phyloP scores from a whole-genome alignment of 208 protist species.

The Leishmania major region DNA sequence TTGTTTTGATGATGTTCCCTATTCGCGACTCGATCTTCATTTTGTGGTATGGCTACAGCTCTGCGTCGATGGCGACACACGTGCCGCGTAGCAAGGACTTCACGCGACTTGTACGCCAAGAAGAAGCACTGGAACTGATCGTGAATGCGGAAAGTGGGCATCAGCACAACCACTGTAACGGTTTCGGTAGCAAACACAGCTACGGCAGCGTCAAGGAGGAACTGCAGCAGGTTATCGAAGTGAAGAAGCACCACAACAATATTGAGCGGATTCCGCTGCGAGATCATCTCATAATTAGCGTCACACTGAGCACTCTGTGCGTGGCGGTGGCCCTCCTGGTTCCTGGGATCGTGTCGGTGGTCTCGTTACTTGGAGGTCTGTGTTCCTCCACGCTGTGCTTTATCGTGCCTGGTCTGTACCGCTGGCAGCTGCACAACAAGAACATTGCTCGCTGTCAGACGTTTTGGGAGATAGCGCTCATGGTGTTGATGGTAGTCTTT shows the following conservation, averaged over 20 bases:
- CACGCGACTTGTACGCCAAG: conserved; percentile 32
- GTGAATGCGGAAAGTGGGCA: conserved; percentile 1
- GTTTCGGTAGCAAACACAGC: neutral
- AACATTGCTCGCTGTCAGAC: conserved; percentile 29
- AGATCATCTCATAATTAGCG: conserved; percentile 69
- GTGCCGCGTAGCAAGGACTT: conserved; percentile 57
- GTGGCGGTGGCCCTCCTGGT: conserved; percentile 54
- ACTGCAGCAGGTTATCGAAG: conserved; percentile 28
- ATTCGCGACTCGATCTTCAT: conserved; percentile 83
- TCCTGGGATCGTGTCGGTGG: conserved; percentile 61
- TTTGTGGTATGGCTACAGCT: conserved; percentile 76
- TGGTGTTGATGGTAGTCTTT: conserved; percentile 47
- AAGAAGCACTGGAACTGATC: conserved; percentile 44
- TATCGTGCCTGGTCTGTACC: conserved; percentile 63
- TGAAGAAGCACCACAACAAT: conserved; percentile 43
- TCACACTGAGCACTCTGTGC: conserved; percentile 51
- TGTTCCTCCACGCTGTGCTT: conserved; percentile 75
- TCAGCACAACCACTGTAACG: neutral
- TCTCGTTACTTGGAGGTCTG: conserved; percentile 60
- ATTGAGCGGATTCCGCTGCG: conserved; percentile 47
- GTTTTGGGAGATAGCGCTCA: conserved; percentile 32
- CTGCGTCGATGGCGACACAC: conserved; percentile 61
- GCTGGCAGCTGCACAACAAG: conserved; percentile 48
- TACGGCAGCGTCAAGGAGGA: conserved; percentile 20
- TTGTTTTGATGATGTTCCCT: conserved; percentile 70